These are phyloP conservation scores for Peniophora sp. DNA, from an alignment of 1,284 basidiomycete genomes.

Conservation along the genomic window DNA sequence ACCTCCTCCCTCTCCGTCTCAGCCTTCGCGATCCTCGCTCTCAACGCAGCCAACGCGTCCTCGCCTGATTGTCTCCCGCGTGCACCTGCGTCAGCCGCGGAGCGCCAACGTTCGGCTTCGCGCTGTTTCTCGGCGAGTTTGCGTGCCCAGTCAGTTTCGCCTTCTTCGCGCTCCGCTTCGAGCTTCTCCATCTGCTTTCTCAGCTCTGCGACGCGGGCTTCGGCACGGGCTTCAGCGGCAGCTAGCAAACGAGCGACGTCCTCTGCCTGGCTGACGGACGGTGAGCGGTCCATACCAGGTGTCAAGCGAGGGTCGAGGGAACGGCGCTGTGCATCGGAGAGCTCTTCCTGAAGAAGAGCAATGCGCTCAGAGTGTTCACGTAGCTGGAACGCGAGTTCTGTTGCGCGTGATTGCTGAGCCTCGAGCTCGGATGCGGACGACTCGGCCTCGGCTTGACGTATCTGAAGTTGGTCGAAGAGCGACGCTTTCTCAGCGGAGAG, in stretches of 20 bases:
- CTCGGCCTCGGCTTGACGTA: constrained; percentile 83
- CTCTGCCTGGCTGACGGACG: constrained; percentile 37
- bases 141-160: constrained; percentile 79
- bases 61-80: neutral
- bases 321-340: constrained; percentile 43
- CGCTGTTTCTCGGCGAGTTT: constrained; percentile 69
- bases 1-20: too few relatives aligned
- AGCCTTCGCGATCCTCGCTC: too few relatives aligned
- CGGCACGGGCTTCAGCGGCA: constrained; percentile 70
- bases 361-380: constrained; percentile 71
- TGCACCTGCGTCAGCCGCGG: constrained; percentile 32
- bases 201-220: constrained; percentile 66
- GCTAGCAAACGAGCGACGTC: constrained; percentile 75
- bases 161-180: constrained; percentile 72
- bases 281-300: constrained; percentile 26
- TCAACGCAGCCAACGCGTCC: neutral
- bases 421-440: constrained; percentile 70
- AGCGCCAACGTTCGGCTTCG: constrained; percentile 71
- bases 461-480: constrained; percentile 79
- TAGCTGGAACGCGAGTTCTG: constrained; percentile 81
- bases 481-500: constrained; percentile 66
- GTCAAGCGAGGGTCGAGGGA: constrained; percentile 34
- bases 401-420: constrained; percentile 65
- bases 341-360: constrained; percentile 63
- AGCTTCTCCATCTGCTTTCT: constrained; percentile 43